Base-by-base conservation (phyloP, 768 basidiomycete species). In the Tephrocybe rancida region DNA sequence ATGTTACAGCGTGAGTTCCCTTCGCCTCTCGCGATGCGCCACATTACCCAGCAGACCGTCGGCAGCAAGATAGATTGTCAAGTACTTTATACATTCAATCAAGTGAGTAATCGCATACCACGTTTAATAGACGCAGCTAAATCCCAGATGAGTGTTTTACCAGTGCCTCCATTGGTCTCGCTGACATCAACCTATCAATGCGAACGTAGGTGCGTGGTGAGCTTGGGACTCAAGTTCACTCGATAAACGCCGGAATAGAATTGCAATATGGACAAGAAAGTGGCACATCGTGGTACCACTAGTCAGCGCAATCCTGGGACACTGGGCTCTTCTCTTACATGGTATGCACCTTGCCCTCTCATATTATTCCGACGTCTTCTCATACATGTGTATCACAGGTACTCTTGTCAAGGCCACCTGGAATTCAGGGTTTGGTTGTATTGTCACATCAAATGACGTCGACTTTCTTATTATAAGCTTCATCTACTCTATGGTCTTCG, bases 401-500 rank as follows among this genome's bases (percentile, higher is more conserved):
- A 66, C 86, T 34, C 73, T 87, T 24, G 70, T 89, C 27, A 81
- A 82, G 49, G 86, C 87, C 0, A 67, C 54, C 1, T 89, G 84
- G 83, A 57, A 77, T 10, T 68, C 72, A 0, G 74, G 69, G 4
- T 55, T 64, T 27, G 76, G 82, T 26, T 89, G 87, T 59, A 72
- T 72, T 24, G 88, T 89, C 58, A 79, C 76, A 10, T 69, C 76
- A 25, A 87, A 85, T 5, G 71, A 85, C 61, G 86, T 74, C 67
- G 74, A 64, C 44, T 69, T 87, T 38, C 80, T 90, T 44, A 84
- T 86, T 3, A 75, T 76, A 19, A 82, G 81, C 6, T 90, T 87
- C 68, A 86, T 89, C 58, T 89, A 89, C 62, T 81, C 84, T 43
- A 90, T 90, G 88, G 69, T 70, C 19, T 88, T 88, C 62, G 88